Percentiles rank a stretch among this genome's conserved stretches.
These are phyloP conservation scores for Strigomonas galati DNA, from an alignment of 208 protist genomes.

Conservation along the genomic window DNA sequence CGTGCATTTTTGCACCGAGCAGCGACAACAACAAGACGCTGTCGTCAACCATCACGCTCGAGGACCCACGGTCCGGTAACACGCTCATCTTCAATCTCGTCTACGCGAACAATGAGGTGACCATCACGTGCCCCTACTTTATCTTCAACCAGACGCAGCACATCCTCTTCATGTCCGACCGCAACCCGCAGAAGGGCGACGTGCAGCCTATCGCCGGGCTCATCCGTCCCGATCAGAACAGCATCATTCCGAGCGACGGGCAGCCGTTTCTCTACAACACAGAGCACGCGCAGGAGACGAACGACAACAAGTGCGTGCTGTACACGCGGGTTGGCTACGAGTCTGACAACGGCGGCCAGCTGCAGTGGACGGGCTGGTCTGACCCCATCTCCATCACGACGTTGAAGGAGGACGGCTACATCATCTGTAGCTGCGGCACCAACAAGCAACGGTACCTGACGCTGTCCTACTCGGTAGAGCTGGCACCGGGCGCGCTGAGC, in stretches of 20 bases:
- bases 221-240: neutral
- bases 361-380: constrained; percentile 14
- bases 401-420: neutral
- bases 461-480: constrained; percentile 59
- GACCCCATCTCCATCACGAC: constrained; percentile 6
- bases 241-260: constrained; percentile 3
- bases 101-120: constrained; percentile 26
- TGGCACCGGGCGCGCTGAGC: constrained; percentile 37
- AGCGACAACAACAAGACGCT: constrained; percentile 6
- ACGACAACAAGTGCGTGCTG: constrained; percentile 8
- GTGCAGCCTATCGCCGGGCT: neutral
- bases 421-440: constrained; percentile 23
- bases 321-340: constrained; percentile 6
- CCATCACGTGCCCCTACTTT: constrained; percentile 43
- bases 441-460: constrained; percentile 21
- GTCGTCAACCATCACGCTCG: constrained; percentile 21
- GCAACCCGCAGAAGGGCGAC: constrained; percentile 17
- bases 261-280: constrained; percentile 9
- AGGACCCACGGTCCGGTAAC: constrained; percentile 25
- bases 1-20: constrained; percentile 29
- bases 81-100: constrained; percentile 36
- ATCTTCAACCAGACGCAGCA: constrained; percentile 44
- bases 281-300: constrained; percentile 2
- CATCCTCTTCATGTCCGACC: constrained; percentile 29
- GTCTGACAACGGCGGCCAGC: neutral